A percentile compares a stretch with the other conserved stretches of the same genome.
Evolutionary conservation across 768 basidiomycete species (phyloP).

Genomic region (Austroboletus festivus): DNA sequence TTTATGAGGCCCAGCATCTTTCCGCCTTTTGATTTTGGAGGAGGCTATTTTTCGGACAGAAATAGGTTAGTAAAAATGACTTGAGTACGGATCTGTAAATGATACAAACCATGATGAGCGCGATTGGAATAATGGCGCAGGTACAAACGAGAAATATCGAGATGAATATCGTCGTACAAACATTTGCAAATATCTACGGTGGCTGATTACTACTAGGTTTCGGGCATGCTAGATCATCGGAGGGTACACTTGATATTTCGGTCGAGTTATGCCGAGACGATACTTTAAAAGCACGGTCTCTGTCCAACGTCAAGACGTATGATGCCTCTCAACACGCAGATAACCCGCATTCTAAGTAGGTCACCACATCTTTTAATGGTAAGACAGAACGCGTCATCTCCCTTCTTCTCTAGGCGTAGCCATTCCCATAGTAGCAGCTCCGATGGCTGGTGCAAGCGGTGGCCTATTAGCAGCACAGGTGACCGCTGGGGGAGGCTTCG

Average conservation of each 20-base stretch:
- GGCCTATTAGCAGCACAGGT: constrained; percentile 61
- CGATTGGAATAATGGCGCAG: constrained; percentile 29
- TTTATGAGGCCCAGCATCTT: constrained; percentile 98
- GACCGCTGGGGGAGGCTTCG: constrained; percentile 68
- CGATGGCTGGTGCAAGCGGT: constrained; percentile 72
- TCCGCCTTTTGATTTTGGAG: constrained; percentile 96
- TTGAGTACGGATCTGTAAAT: constrained; percentile 9
- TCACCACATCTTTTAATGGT: constrained; percentile 1
- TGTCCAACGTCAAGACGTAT: neutral
- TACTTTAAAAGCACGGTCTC: too few species aligned
- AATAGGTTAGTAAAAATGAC: constrained; percentile 6
- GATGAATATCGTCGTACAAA: constrained; percentile 29
- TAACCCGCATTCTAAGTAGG: constrained; percentile 53
- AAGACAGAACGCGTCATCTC: neutral
- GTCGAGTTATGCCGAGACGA: neutral
- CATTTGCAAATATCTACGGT: constrained; percentile 29
- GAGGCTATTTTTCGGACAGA: constrained; percentile 56
- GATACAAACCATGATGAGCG: constrained; percentile 56
- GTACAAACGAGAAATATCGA: constrained; percentile 18
- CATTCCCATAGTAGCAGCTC: constrained; percentile 58
- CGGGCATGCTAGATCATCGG: too few species aligned
- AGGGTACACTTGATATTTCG: neutral
- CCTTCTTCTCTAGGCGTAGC: constrained; percentile 41
- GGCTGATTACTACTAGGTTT: too few species aligned
- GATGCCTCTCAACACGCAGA: constrained; percentile 33